Conservation (phyloP, 1,284 basidiomycete genomes). For the Apiotrichum brassicae region DNA sequence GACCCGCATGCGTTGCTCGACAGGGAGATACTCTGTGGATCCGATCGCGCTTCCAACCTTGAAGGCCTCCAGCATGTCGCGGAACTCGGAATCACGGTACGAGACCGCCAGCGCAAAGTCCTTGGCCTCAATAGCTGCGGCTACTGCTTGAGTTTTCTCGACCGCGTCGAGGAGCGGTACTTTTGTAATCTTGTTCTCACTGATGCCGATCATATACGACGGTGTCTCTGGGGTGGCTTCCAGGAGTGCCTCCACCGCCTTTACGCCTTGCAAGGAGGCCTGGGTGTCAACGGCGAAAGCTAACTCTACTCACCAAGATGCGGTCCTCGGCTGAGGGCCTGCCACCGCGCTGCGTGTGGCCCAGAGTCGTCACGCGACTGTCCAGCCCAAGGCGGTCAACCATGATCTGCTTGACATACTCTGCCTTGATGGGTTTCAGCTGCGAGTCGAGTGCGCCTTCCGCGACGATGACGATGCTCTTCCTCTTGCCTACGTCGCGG, state of each 20-base stretch:
- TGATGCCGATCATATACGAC: constrained; percentile 94
- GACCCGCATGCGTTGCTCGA: constrained; percentile 68
- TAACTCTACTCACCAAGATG: constrained; percentile 60
- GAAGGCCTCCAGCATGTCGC: constrained; percentile 80
- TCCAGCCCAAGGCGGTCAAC: constrained; percentile 82
- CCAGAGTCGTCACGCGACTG: constrained; percentile 92
- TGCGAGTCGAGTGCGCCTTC: constrained; percentile 87
- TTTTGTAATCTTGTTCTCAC: constrained; percentile 90
- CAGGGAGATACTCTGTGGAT: constrained; percentile 57
- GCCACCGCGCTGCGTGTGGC: constrained; percentile 94
- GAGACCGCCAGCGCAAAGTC: constrained; percentile 84
- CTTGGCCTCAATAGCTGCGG: constrained; percentile 71
- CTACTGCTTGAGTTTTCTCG: constrained; percentile 76
- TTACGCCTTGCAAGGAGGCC: constrained; percentile 91
- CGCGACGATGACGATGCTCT: constrained; percentile 96
- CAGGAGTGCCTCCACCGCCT: constrained; percentile 84
- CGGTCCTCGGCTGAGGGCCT: constrained; percentile 88
- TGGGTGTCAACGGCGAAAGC: constrained; percentile 33
- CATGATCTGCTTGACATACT: constrained; percentile 84
- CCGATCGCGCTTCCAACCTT: constrained; percentile 62
- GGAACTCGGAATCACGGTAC: constrained; percentile 86
- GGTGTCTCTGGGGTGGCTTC: constrained; percentile 82
- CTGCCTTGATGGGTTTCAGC: constrained; percentile 82
- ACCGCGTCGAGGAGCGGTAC: constrained; percentile 92
- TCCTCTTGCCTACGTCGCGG: constrained; percentile 85